phyloP scores from a whole-genome alignment of 2,329 filamentous ascomycete genomes.

The Magnaporthiopsis rhizophila region DNA sequence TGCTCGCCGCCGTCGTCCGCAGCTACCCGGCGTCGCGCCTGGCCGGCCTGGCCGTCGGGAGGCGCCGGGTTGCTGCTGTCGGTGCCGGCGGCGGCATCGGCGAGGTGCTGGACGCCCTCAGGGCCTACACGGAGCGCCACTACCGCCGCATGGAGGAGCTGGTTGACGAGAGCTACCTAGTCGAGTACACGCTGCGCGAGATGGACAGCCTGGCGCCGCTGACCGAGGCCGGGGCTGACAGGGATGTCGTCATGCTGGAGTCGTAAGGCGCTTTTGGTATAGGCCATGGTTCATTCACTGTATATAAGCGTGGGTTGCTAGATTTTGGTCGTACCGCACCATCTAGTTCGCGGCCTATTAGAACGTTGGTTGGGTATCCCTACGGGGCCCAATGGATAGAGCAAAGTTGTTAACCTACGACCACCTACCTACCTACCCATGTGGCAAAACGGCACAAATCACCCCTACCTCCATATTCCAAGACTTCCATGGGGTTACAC shows the following conservation, averaged over 20 bases:
- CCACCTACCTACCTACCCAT: too few relatives aligned
- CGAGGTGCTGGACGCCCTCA: conserved; percentile 80
- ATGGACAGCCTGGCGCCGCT: conserved; percentile 68
- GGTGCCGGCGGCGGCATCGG: conserved; percentile 46
- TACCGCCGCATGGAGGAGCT: conserved; percentile 85
- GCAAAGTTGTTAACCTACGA: too few relatives aligned
- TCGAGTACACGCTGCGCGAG: conserved; percentile 87
- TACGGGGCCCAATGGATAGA: too few relatives aligned
- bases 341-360: neutral
- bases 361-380: too few relatives aligned
- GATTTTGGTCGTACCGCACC: too few relatives aligned
- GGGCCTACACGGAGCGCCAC: conserved; percentile 86
- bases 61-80: conserved; percentile 26
- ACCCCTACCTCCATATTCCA: too few relatives aligned
- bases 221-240: conserved; percentile 1
- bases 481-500: too few relatives aligned
- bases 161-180: conserved; percentile 86
- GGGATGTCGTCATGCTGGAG: conserved; percentile 18
- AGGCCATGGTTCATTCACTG: neutral
- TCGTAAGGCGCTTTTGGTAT: too few relatives aligned
- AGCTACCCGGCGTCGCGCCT: conserved; percentile 75
- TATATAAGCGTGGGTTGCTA: neutral
- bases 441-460: too few relatives aligned
- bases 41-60: conserved; percentile 57
- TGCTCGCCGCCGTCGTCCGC: conserved; percentile 71